Base-by-base conservation (phyloP, 345 rosid genomes). In the Mallotus nudiflorus region DNA sequence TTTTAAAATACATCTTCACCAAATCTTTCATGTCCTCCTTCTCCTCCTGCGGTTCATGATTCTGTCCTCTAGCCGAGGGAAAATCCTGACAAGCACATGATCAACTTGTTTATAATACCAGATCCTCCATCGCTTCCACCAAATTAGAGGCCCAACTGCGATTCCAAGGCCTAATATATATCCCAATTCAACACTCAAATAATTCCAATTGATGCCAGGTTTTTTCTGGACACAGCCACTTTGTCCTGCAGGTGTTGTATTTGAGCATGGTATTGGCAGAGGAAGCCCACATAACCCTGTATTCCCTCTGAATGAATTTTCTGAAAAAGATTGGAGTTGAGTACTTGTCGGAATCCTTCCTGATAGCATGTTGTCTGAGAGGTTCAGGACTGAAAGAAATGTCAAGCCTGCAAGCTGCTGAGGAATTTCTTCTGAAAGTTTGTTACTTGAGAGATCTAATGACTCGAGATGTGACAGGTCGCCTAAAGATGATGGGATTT, bases 371-470 rank as follows among this genome's bases (percentile, higher is more conserved):
- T 76, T 76, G 45, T 31, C 0, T 15, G 80, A 76, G 50, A 76
- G 71, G 33, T 76, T 71, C 58, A 71, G 42, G 53, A 51, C 9
- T 12, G 72, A 51, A 24, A 76, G 75, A 44, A 76, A 76, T 31
- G 68, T 44, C 19, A 71, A 31, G 15, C 1, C 5, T n/a, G 62
- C 29, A 25, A 76, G 75, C 57, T 52, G 58, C 57, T 19, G 8
- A 33, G 80, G 80, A 33, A 76, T 76, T 28, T 1, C 18, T 19
- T 69, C 80, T 31, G 12, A 37, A 25, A 71, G 55, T 1, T 42
- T 4, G 15, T 76, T 76, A 15, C 0, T 4, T 44, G 80, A 66
- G 2, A 76, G 75, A 44, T 76, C 80, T 9, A 76, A 27, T 22
- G 72, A 66, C 58, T 76, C 80, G 0, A 76, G 59, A 39, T 67